Evolutionary conservation across 2,329 filamentous ascomycete genomes (phyloP).

Genomic region (Botryotinia narcissicola): DNA sequence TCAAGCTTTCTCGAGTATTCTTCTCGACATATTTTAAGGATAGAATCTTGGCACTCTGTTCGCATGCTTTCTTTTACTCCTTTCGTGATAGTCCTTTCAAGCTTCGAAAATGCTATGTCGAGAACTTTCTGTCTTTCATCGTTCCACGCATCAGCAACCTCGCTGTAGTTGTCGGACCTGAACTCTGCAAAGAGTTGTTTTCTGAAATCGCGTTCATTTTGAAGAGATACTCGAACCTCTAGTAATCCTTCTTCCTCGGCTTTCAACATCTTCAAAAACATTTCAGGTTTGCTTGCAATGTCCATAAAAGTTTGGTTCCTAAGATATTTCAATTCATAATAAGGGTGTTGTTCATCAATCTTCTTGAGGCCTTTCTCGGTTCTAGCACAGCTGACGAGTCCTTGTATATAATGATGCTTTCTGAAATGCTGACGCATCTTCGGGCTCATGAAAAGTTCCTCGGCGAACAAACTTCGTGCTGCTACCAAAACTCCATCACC

Average conservation of each 20-base stretch:
- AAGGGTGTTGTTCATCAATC: conserved; percentile 92
- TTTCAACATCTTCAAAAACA: conserved; percentile 96
- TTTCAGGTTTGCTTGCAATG: conserved; percentile 77
- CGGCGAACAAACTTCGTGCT: conserved; percentile 83
- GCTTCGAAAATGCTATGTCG: conserved; percentile 74
- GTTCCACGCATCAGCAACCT: conserved; percentile 94
- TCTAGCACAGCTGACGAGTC: conserved; percentile 80
- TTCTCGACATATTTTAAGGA: conserved; percentile 84
- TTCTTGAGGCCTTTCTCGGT: conserved; percentile 92
- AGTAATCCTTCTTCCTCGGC: conserved; percentile 92
- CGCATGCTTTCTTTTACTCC: conserved; percentile 93
- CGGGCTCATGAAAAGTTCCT: conserved; percentile 85
- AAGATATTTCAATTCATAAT: conserved; percentile 97
- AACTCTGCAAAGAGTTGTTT: conserved; percentile 78
- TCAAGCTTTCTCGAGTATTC: conserved; percentile 88
- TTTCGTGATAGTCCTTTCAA: conserved; percentile 81
- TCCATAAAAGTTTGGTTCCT: conserved; percentile 82
- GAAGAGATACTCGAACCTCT: conserved; percentile 76
- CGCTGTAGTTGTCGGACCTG: conserved; percentile 91
- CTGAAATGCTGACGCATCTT: conserved; percentile 86
- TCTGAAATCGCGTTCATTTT: conserved; percentile 73
- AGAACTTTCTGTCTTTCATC: conserved; percentile 80
- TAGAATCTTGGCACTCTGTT: conserved; percentile 88
- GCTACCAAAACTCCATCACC: conserved; percentile 73
- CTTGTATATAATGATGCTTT: conserved; percentile 76